Evolutionary conservation across 2,329 filamentous ascomycete species (phyloP).

Genomic region (Penicillium sp.): DNA sequence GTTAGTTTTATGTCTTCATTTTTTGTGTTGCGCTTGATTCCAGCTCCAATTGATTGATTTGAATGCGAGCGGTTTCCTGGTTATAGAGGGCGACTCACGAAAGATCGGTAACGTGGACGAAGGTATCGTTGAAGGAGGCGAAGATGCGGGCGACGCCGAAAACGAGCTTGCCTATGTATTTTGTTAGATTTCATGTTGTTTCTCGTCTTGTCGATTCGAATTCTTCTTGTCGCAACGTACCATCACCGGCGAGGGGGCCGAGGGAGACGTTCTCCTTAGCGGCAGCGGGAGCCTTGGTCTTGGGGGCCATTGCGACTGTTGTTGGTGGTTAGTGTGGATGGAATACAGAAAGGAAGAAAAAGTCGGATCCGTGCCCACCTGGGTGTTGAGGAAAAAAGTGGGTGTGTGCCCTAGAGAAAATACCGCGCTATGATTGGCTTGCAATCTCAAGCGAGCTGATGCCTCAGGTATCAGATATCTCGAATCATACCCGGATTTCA

Average conservation of each 20-base stretch:
- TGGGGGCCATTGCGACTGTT: constrained; percentile 71
- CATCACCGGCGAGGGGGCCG: constrained; percentile 94
- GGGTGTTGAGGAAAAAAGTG: constrained; percentile 27
- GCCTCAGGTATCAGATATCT: constrained; percentile 3
- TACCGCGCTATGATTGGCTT: constrained; percentile 31
- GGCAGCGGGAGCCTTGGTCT: constrained; percentile 77
- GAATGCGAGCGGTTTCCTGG: not conserved
- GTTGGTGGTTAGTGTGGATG: constrained; percentile 44
- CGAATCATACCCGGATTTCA: constrained; percentile 5
- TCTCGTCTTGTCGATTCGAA: not conserved
- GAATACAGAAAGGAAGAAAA: constrained; percentile 38
- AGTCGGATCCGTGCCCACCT: constrained; percentile 22
- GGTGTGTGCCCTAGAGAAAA: constrained; percentile 41
- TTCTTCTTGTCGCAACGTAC: constrained; percentile 51
- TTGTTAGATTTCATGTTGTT: not conserved
- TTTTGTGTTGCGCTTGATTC: constrained; percentile 5
- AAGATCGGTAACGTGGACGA: constrained; percentile 99
- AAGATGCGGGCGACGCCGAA: constrained; percentile 98
- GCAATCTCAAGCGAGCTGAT: constrained; percentile 29
- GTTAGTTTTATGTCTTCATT: constrained; percentile 57
- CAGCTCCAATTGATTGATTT: constrained; percentile 1
- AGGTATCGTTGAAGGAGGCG: constrained; percentile 90
- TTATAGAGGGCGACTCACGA: constrained; percentile 58
- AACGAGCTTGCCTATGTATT: constrained; percentile 77
- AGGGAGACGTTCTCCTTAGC: constrained; percentile 96